These are phyloP conservation scores for Dendrobium officinale DNA, from an alignment of 106 monocot genomes.

Conservation along the genomic window DNA sequence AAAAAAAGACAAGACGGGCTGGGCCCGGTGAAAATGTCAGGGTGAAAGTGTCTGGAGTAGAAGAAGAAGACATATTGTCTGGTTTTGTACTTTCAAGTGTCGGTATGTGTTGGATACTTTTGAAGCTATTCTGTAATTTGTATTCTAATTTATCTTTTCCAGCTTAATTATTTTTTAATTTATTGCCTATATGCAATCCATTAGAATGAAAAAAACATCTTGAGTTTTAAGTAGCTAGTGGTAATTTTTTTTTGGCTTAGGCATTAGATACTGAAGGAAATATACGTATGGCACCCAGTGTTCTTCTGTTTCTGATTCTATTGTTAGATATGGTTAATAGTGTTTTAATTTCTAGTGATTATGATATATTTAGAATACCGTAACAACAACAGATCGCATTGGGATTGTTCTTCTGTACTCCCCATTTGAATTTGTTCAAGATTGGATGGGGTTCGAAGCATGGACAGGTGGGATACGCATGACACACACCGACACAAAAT, in stretches of 20 bases:
- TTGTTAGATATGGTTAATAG: too few relatives aligned
- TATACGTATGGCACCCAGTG: not conserved
- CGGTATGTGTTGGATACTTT: conserved; percentile 36
- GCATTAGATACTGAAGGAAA: not conserved
- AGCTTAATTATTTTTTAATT: not conserved
- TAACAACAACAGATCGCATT: too few relatives aligned
- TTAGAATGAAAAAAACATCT: not conserved
- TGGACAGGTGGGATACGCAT: too few relatives aligned
- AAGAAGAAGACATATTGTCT: conserved; percentile 86
- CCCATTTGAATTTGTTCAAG: not conserved
- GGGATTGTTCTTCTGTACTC: not conserved
- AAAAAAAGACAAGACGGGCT: conserved; percentile 51
- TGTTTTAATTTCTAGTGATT: too few relatives aligned
- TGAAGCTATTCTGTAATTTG: not conserved
- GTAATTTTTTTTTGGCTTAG: not conserved
- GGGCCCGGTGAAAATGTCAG: conserved; percentile 92
- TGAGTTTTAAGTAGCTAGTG: not conserved
- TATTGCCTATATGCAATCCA: not conserved
- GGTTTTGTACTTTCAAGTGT: conserved; percentile 93
- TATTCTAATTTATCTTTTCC: not conserved
- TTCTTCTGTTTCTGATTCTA: too few relatives aligned
- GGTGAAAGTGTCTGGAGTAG: conserved; percentile 79
- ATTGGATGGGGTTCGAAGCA: too few relatives aligned
- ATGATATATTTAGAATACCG: too few relatives aligned
- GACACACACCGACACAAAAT: too few relatives aligned